Evolutionary conservation across 2,329 filamentous ascomycete species (phyloP), one percentile per base, ranked within the genome.

Genomic region (Trichoderma sp.): DNA sequence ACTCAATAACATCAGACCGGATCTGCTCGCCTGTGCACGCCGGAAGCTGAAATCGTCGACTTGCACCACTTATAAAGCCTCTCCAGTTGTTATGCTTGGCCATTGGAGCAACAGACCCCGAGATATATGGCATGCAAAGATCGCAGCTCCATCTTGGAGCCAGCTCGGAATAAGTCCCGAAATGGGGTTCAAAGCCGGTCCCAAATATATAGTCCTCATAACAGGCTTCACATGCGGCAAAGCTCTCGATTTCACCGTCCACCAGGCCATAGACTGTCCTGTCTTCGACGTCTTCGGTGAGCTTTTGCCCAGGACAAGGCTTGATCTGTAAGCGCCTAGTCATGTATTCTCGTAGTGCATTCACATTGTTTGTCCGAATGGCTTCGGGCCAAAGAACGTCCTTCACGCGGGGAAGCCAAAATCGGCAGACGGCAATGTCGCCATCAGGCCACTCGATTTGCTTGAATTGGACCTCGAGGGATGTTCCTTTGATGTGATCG

Each of bases 161-260:
- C 5, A 21, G n/a, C 18, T 66, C 52, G 4, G 37, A 21, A 56
- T 70, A 71, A 0, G 71, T 72, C 0, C 72, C 71, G 26, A 82
- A 81, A 0, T 70, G 71, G 4, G 70, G 18, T n/a, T 77, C 75
- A 14, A 81, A 78, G 0, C 73, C 24, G 0, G 74, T 76, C 0
- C 74, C 76, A 1, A 65, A 71, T 2, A 81, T 66, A 1, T 69
- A 58, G 46, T 82, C 78, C 13, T 79, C 74, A 68, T 76, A 78
- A 61, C 81, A 82, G 11, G 80, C 77, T 37, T 81, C 75, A 34
- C 81, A 82, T 0, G 78, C 73, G 3, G 80, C 71, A 34, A 82
- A 76, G 1, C 76, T 75, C 0, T 73, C 69, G 0, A 80, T 72
- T 1, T 76, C 76, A 1, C 75, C 68, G 5, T 77, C 68, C 14